Evolutionary conservation across 441 rosid species (phyloP), one percentile per base, ranked within the genome.

Genomic region (Jatropha multifida): DNA sequence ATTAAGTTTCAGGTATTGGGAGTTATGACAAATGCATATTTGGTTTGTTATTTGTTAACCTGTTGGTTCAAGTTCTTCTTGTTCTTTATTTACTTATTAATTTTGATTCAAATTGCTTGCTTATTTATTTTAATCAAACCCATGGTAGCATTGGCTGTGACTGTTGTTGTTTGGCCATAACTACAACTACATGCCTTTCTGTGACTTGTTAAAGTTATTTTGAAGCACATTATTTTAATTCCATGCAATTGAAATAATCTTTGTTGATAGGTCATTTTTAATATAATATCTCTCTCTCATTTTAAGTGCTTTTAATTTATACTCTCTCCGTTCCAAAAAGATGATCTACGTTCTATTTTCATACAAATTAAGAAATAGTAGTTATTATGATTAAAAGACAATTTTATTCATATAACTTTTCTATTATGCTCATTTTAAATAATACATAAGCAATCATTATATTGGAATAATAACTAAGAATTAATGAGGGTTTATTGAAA

Each of bases 271-370:
- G 14, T 68, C 40, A 63, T 63, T 27, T 75, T 55, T 51, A 8
- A 49, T 54, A 8, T 38, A 26, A 10, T 14, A 58, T 55, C 1
- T 59, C 67, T 42, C 42, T 23, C 20, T 64, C 73, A 15, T 63
- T 42, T 44, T 13, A 67, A n/a, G 58, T 54, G 58, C 60, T 14
- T 52, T 65, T 74, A 49, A 3, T 73, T 64, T 55, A 59, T 56
- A 23, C 23, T 23, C 23, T 23, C 23, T 23, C 23, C 23, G 23
- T 23, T 23, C 23, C 23, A 23, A 23, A 23, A 23, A 23, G 23
- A 23, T 23, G 23, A 23, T 23, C 23, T 23, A 23, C 23, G 23
- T 23, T 23, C 23, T 23, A 23, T 23, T 23, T 23, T 23, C 23
- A 23, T 23, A 23, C 23, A 23, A 0, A 23, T 23, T 23, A 23